Percentiles rank a stretch among this genome's conserved stretches.
phyloP scores from a whole-genome alignment of 257 asterid genomes.

The Solanum etuberosum region DNA sequence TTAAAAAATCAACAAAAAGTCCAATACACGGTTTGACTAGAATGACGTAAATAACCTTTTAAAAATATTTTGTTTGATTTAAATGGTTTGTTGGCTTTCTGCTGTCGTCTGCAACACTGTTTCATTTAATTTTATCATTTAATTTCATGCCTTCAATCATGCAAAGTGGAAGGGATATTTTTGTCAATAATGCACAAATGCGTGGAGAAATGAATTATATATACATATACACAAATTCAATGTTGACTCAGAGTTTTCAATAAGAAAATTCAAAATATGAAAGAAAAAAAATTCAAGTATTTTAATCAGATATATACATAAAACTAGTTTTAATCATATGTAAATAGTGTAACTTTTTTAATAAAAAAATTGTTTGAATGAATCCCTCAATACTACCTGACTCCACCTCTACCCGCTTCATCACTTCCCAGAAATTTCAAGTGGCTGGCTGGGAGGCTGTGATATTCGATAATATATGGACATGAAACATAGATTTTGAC shows the following conservation, averaged over 20 bases:
- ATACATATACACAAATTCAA: not conserved
- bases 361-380: not conserved
- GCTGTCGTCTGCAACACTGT: not conserved
- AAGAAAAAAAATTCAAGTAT: not conserved
- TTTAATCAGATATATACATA: too few relatives aligned
- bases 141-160: not conserved
- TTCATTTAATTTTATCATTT: not conserved
- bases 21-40: not conserved
- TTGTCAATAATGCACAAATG: not conserved
- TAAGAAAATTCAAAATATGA: not conserved
- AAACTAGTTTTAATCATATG: not conserved
- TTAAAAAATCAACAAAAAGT: not conserved
- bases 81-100: not conserved
- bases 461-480: conserved; percentile 7
- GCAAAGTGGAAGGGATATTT: not conserved
- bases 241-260: not conserved
- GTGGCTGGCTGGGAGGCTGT: conserved; percentile 23
- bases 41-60: not conserved
- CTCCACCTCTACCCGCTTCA: not conserved
- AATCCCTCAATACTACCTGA: not conserved
- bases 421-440: conserved; percentile 19
- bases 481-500: conserved; percentile 28
- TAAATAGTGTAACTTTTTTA: not conserved
- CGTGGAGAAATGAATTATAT: not conserved
- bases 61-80: not conserved